A percentile compares a stretch with the other conserved stretches of the same genome.
These are phyloP conservation scores for Thuidium tamariscinum DNA, from an alignment of 225 moss, liverwort and hornwort genomes.

Conservation along the genomic window DNA sequence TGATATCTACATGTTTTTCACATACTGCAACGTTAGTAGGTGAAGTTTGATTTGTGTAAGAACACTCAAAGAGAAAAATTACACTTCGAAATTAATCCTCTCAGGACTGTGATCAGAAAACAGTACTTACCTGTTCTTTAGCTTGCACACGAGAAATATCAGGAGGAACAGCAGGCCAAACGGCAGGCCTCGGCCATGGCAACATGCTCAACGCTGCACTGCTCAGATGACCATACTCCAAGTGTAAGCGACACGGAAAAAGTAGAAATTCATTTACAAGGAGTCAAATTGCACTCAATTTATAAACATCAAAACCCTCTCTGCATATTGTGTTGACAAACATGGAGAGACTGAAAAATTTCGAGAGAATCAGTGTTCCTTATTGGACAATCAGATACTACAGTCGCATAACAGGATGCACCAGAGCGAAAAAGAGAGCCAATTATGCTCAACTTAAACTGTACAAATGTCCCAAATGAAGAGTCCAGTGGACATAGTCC, in stretches of 20 bases:
- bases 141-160: constrained; percentile 63
- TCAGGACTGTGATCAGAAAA: neutral
- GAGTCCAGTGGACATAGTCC: neutral
- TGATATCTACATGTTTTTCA: constrained; percentile 31
- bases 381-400: neutral
- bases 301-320: neutral
- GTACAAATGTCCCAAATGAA: neutral
- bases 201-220: constrained; percentile 99
- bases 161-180: constrained; percentile 86
- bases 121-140: constrained; percentile 59
- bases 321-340: neutral
- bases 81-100: neutral
- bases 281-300: neutral
- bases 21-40: neutral
- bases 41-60: neutral
- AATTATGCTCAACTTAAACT: neutral
- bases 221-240: constrained; percentile 28
- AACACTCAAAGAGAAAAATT: neutral
- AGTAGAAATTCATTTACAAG: neutral
- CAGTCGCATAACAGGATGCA: neutral
- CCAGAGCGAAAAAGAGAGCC: neutral
- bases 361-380: neutral
- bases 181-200: constrained; percentile 96
- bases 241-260: neutral
- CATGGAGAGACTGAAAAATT: neutral